Conservation (phyloP, 192 early-diverging fungal genomes). For the Backusella luteola region DNA sequence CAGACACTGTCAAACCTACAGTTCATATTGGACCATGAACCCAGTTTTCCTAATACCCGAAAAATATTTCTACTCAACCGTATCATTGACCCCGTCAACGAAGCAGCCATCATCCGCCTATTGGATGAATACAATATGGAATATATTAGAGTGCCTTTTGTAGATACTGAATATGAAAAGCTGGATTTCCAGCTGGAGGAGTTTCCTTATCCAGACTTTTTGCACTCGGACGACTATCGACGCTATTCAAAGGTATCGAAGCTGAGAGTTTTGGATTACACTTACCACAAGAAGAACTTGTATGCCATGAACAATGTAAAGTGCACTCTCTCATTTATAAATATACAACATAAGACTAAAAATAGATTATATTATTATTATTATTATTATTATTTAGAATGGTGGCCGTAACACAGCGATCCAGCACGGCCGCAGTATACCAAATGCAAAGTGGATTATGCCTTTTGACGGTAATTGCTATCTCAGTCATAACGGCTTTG, state of each 20-base stretch:
- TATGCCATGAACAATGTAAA: conserved; percentile 72
- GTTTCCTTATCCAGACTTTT: conserved; percentile 61
- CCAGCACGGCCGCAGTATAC: conserved; percentile 45
- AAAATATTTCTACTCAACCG: conserved; percentile 62
- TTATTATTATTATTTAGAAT: conserved; percentile 46
- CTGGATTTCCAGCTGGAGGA: conserved; percentile 59
- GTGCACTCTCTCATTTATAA: neutral
- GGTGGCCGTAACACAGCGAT: conserved; percentile 59
- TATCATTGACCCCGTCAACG: conserved; percentile 57
- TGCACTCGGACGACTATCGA: conserved; percentile 59
- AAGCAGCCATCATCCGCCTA: conserved; percentile 51
- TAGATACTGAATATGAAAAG: conserved; percentile 49
- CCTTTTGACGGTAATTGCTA: conserved; percentile 67
- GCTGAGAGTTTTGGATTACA: conserved; percentile 56
- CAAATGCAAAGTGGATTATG: conserved; percentile 56
- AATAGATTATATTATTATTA: conserved; percentile 11
- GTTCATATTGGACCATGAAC: conserved; percentile 62
- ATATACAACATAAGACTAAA: neutral
- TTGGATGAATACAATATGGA: conserved; percentile 50
- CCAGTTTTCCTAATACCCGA: conserved; percentile 49
- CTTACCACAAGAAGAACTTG: conserved; percentile 63
- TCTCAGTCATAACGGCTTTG: conserved; percentile 49
- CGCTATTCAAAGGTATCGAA: conserved; percentile 57
- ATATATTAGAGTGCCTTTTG: conserved; percentile 57
- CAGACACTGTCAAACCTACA: conserved; percentile 58